Evolutionary conservation across 495 filamentous ascomycete species (phyloP).

Genomic region (Neurospora sp.): DNA sequence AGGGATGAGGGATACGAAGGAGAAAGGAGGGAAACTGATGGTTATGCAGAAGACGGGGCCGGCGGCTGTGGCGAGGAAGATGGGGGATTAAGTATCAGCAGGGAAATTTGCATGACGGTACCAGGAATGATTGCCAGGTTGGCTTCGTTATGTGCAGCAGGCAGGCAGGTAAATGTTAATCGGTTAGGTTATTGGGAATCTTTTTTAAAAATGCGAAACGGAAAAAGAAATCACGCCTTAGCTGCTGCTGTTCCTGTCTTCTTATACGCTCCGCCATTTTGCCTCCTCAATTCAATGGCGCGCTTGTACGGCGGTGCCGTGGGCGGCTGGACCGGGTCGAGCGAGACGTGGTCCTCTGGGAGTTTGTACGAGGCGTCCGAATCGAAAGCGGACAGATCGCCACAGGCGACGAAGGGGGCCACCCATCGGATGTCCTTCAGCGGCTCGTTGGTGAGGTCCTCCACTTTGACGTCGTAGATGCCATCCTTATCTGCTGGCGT

Average conservation of each 20-base stretch:
- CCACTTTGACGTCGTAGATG: slow-evolving; percentile 49
- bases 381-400: slow-evolving; percentile 89
- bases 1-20: slow-evolving; percentile 32
- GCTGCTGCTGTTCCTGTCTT: slow-evolving; percentile 35
- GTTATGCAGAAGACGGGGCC: slow-evolving; percentile 22
- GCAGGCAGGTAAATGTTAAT: neutral
- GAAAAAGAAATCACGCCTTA: slow-evolving; percentile 10
- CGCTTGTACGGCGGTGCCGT: slow-evolving; percentile 91
- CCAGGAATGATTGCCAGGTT: too few species aligned
- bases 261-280: slow-evolving; percentile 65
- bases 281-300: slow-evolving; percentile 74
- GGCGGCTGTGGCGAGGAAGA: slow-evolving; percentile 2
- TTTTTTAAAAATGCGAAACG: neutral
- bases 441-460: slow-evolving; percentile 29
- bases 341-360: slow-evolving; percentile 59
- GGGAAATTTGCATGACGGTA: too few species aligned
- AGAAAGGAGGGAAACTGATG: slow-evolving; percentile 12
- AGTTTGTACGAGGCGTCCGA: slow-evolving; percentile 88
- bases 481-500: slow-evolving; percentile 39
- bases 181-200: neutral
- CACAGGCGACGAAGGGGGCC: slow-evolving; percentile 89
- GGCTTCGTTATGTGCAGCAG: neutral
- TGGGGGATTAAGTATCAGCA: neutral
- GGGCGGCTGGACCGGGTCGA: slow-evolving; percentile 92
- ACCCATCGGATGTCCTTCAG: slow-evolving; percentile 61